Conservation (phyloP, 1,284 basidiomycete genomes). For the Marasmius oreades region DNA sequence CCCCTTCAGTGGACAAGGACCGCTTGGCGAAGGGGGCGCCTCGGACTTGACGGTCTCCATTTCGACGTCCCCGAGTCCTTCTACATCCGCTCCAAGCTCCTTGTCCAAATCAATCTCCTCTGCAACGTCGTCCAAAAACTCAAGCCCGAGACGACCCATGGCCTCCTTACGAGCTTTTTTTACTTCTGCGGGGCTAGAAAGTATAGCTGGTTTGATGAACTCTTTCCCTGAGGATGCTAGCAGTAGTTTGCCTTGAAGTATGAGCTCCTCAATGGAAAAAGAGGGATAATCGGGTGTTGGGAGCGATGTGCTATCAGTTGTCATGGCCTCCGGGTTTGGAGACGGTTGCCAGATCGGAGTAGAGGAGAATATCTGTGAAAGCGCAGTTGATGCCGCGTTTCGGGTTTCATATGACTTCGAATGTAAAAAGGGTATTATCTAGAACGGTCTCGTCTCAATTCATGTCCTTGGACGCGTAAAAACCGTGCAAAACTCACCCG, state of each 20-base stretch:
- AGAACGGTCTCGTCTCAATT: conserved; percentile 10
- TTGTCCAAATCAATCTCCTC: conserved; percentile 82
- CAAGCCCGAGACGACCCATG: conserved; percentile 78
- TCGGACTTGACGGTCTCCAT: conserved; percentile 38
- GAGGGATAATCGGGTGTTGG: conserved; percentile 58
- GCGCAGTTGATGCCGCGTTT: conserved; percentile 77
- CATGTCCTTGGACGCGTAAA: conserved; percentile 1
- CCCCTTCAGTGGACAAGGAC: conserved; percentile 23
- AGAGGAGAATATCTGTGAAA: conserved; percentile 82
- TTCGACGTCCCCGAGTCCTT: conserved; percentile 44
- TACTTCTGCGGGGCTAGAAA: conserved; percentile 68
- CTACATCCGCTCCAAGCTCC: conserved; percentile 64
- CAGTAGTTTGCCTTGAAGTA: conserved; percentile 72
- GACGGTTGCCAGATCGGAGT: conserved; percentile 81
- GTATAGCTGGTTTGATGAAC: conserved; percentile 68
- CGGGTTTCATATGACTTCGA: conserved; percentile 88
- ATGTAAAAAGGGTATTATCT: conserved; percentile 87
- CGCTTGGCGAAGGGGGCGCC: conserved; percentile 35
- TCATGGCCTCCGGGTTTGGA: conserved; percentile 22
- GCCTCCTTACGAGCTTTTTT: conserved; percentile 80
- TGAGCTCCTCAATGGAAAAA: conserved; percentile 74
- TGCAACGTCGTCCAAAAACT: conserved; percentile 71
- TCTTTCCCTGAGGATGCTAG: conserved; percentile 88
- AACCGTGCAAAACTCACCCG: conserved; percentile 45
- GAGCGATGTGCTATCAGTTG: conserved; percentile 27